phyloP scores from a whole-genome alignment of 495 filamentous ascomycete genomes.

The Darksidea phi region DNA sequence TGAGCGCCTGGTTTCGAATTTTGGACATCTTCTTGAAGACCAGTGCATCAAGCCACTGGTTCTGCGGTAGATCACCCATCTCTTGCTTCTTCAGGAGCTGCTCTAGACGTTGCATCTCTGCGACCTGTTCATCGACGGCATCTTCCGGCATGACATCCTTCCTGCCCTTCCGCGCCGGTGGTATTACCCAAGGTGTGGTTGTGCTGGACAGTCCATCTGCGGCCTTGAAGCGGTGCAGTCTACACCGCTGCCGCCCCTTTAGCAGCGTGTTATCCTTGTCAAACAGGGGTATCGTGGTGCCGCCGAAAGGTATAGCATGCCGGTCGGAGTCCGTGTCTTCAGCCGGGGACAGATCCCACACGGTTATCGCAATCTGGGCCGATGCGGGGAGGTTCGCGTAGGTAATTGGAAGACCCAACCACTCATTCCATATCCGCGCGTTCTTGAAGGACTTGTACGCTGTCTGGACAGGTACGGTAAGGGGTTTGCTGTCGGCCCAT shows the following conservation, averaged over 20 bases:
- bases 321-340: slow-evolving; percentile 61
- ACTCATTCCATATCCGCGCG: slow-evolving; percentile 88
- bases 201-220: slow-evolving; percentile 84
- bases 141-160: slow-evolving; percentile 49
- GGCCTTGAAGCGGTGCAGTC: slow-evolving; percentile 73
- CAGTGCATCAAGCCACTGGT: slow-evolving; percentile 93
- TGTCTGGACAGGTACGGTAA: slow-evolving; percentile 89
- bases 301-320: slow-evolving; percentile 87
- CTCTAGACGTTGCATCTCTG: slow-evolving; percentile 80
- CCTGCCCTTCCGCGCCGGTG: slow-evolving; percentile 50
- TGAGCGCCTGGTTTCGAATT: slow-evolving; percentile 35
- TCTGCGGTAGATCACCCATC: slow-evolving; percentile 87
- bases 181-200: slow-evolving; percentile 66
- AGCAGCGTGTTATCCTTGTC: slow-evolving; percentile 85
- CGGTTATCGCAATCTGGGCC: slow-evolving; percentile 83
- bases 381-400: slow-evolving; percentile 76
- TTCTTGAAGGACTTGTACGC: slow-evolving; percentile 84
- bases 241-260: slow-evolving; percentile 90
- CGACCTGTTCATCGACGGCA: slow-evolving; percentile 54
- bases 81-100: slow-evolving; percentile 95
- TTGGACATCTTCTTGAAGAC: slow-evolving; percentile 86
- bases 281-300: slow-evolving; percentile 86
- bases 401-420: slow-evolving; percentile 81
- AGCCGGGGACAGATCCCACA: slow-evolving; percentile 90
- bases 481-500: slow-evolving; percentile 92